Evolutionary conservation across 2,329 filamentous ascomycete genomes (phyloP).

Genomic region (Diaporthe citriasiana): DNA sequence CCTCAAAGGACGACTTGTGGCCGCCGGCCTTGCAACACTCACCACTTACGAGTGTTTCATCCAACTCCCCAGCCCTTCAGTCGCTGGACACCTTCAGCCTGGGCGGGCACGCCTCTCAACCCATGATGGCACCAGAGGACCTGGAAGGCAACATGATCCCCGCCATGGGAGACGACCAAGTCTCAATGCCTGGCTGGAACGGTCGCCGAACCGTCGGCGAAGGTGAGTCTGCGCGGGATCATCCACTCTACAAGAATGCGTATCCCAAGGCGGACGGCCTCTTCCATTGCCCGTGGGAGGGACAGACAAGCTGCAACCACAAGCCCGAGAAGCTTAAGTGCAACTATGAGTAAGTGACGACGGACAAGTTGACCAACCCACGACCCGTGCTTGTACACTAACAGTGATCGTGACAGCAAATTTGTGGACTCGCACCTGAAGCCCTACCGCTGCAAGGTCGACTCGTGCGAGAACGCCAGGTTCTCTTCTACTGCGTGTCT

Average conservation of each 20-base stretch:
- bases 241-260: slow-evolving; percentile 79
- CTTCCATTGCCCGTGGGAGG: slow-evolving; percentile 93
- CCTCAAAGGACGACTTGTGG: slow-evolving; percentile 67
- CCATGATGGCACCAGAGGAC: slow-evolving; percentile 56
- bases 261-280: slow-evolving; percentile 79
- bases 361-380: neutral
- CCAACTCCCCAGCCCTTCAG: slow-evolving; percentile 40
- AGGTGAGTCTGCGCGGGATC: slow-evolving; percentile 72
- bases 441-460: slow-evolving; percentile 93
- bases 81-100: slow-evolving; percentile 41
- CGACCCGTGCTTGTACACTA: slow-evolving; percentile 36
- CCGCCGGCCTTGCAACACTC: slow-evolving; percentile 57
- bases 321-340: slow-evolving; percentile 97
- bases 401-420: slow-evolving; percentile 73
- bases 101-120: slow-evolving; percentile 45
- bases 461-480: slow-evolving; percentile 84
- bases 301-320: slow-evolving; percentile 81
- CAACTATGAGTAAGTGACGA: slow-evolving; percentile 93
- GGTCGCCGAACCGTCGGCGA: slow-evolving; percentile 65
- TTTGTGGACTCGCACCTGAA: slow-evolving; percentile 97
- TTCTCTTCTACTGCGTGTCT: slow-evolving; percentile 97
- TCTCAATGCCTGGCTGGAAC: slow-evolving; percentile 57
- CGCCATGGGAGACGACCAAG: slow-evolving; percentile 54
- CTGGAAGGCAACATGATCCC: slow-evolving; percentile 53
- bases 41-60: slow-evolving; percentile 54